Base-by-base conservation (phyloP, 495 filamentous ascomycete genomes). In the Penicillium lagena region DNA sequence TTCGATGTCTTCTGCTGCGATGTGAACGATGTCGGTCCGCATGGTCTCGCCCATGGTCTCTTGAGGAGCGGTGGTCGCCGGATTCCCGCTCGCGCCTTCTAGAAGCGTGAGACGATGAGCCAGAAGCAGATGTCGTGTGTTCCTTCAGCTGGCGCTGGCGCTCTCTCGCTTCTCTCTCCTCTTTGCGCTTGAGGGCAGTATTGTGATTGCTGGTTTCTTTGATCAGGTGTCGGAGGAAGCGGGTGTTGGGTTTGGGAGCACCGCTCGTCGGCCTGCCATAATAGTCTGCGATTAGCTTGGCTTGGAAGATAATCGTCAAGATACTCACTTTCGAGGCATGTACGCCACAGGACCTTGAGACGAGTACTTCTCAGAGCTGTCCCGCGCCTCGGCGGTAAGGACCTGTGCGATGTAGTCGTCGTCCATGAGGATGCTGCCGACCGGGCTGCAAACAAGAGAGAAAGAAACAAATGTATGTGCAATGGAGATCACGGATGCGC, bases 181-280 rank as follows among this genome's bases (percentile, higher is more conserved):
- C 91, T 51, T 85, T 95, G 0, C 82, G 87, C 34, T 84, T 78
- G 42, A 96, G 71, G 7, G 89, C 86, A 10, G 87, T 79, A 76
- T 98, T 98, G 63, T 98, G 93, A 41, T 52, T 87, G 47, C 93
- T 86, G 1, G 89, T 91, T 45, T 94, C 85, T 46, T 83, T 84
- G 51, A 98, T 86, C 41, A 97, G 86, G 50, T 93, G 87, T 22
- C 83, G 80, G 10, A 98, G 71, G 52, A 97, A 97, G 35, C 87
- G 74, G 0, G 86, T 95, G 54, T 98, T 97, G 11, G 91, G 88
- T 54, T 89, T 95, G 3, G 88, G 88, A 41, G 89, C 87, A 54
- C 78, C 78, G 22, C 73, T 62, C 14, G 81, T 64, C 32, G 74
- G 63, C 45, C 78, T 81, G 47, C 10, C 54, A 39, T 12, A 35